phyloP scores from a whole-genome alignment of 768 basidiomycete species.

The Boletus eberwhitei region DNA sequence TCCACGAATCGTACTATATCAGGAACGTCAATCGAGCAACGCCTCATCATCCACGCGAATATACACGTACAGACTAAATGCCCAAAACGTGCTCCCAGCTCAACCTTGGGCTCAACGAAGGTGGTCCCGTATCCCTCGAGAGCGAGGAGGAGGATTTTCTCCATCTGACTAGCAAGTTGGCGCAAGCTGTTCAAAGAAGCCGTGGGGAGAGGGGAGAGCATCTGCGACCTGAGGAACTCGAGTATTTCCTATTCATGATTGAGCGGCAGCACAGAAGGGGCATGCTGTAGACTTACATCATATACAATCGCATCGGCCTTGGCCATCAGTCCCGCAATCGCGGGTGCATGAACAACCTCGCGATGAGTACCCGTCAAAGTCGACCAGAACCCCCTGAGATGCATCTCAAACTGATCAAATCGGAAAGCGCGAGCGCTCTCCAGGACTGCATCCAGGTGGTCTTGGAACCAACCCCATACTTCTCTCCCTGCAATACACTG shows the following conservation, averaged over 20 bases:
- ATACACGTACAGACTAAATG: slow-evolving; percentile 76
- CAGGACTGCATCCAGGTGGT: slow-evolving; percentile 80
- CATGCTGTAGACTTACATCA: slow-evolving; percentile 60
- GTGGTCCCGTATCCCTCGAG: slow-evolving; percentile 82
- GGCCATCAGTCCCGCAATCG: slow-evolving; percentile 84
- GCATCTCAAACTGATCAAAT: slow-evolving; percentile 88
- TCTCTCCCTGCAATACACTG: slow-evolving; percentile 79
- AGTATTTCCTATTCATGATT: slow-evolving; percentile 68
- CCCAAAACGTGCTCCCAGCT: slow-evolving; percentile 85
- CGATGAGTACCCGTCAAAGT: slow-evolving; percentile 68
- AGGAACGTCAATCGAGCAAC: slow-evolving; percentile 6
- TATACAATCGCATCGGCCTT: slow-evolving; percentile 88
- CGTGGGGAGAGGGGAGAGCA: slow-evolving; percentile 73
- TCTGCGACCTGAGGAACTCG: slow-evolving; percentile 79
- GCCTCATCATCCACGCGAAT: background rate
- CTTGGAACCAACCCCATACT: slow-evolving; percentile 91
- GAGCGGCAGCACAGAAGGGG: slow-evolving; percentile 10
- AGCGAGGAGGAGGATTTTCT: slow-evolving; percentile 79
- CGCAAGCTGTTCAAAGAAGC: slow-evolving; percentile 67
- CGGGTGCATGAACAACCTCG: slow-evolving; percentile 87
- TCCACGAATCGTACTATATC: slow-evolving; percentile 80
- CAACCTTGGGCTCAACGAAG: slow-evolving; percentile 89
- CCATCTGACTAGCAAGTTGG: slow-evolving; percentile 87
- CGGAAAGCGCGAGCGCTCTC: slow-evolving; percentile 75
- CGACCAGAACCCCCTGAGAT: slow-evolving; percentile 84